phyloP scores from a whole-genome alignment of 2,329 filamentous ascomycete genomes.

The Aplosporella prunicola region DNA sequence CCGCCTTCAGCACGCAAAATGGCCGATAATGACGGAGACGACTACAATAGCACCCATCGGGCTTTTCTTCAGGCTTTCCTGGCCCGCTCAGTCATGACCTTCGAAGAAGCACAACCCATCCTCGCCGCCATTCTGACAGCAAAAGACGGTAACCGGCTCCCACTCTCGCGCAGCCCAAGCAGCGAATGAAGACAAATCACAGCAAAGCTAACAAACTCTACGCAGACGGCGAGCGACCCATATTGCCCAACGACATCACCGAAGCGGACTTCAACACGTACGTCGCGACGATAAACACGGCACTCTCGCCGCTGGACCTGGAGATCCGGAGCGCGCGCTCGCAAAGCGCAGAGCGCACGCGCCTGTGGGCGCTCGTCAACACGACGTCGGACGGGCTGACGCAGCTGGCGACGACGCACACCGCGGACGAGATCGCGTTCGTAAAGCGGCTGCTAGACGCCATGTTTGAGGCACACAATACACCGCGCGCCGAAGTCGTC shows the following conservation, averaged over 20 bases:
- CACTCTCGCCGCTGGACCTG: constrained; percentile 71
- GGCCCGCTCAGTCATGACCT: constrained; percentile 66
- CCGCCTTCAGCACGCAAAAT: neutral
- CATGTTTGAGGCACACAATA: constrained; percentile 89
- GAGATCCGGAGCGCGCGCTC: constrained; percentile 71
- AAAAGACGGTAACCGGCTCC: constrained; percentile 31
- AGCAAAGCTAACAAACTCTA: constrained; percentile 1
- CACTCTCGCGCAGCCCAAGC: neutral
- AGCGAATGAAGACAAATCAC: neutral
- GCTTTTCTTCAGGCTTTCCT: constrained; percentile 88
- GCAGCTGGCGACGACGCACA: constrained; percentile 74
- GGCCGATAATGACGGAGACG: neutral
- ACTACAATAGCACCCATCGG: constrained; percentile 60
- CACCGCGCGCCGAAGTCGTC: constrained; percentile 68
- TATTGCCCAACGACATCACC: constrained; percentile 55
- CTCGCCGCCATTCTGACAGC: constrained; percentile 67
- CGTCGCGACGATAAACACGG: constrained; percentile 60
- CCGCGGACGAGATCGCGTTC: constrained; percentile 77
- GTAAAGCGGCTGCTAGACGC: constrained; percentile 78
- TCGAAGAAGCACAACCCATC: constrained; percentile 61
- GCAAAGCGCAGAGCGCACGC: constrained; percentile 51
- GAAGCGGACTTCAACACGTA: constrained; percentile 58
- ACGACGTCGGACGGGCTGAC: constrained; percentile 75
- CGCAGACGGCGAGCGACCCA: constrained; percentile 35
- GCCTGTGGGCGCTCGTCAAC: constrained; percentile 81